phyloP scores from a whole-genome alignment of 2,329 filamentous ascomycete genomes.

The Tolypocladium sp. region DNA sequence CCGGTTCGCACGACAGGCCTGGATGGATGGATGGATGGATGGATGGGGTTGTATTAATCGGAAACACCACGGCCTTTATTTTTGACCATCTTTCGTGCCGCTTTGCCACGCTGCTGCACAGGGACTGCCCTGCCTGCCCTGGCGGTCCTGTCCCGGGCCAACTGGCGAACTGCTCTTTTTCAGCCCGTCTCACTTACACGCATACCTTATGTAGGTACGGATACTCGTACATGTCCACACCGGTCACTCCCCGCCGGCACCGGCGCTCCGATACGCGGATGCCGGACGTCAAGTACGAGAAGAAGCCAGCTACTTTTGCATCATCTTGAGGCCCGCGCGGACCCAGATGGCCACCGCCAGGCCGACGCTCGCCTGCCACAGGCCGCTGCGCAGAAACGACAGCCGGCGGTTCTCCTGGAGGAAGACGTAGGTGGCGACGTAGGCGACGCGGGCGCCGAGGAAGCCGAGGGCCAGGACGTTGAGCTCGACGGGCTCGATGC shows the following conservation, averaged over 20 bases:
- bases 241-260: neutral
- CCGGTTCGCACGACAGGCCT: neutral
- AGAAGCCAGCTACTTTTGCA: neutral
- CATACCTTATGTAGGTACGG: no score
- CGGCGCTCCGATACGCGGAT: neutral
- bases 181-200: neutral
- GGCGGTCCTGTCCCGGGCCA: neutral
- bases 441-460: constrained; percentile 27
- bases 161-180: neutral
- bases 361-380: constrained; percentile 26
- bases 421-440: constrained; percentile 32
- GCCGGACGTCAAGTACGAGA: neutral
- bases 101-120: neutral
- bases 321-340: constrained; percentile 24
- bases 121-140: neutral
- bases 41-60: neutral
- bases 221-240: neutral
- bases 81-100: neutral
- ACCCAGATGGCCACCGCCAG: constrained; percentile 28
- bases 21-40: neutral
- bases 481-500: constrained; percentile 24
- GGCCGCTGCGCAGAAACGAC: constrained; percentile 25
- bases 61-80: neutral
- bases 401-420: constrained; percentile 30
- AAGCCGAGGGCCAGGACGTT: constrained; percentile 32